Conservation (phyloP, 176 grass and related monocot species). For the sorghum (Sorghum bicolor) region DNA sequence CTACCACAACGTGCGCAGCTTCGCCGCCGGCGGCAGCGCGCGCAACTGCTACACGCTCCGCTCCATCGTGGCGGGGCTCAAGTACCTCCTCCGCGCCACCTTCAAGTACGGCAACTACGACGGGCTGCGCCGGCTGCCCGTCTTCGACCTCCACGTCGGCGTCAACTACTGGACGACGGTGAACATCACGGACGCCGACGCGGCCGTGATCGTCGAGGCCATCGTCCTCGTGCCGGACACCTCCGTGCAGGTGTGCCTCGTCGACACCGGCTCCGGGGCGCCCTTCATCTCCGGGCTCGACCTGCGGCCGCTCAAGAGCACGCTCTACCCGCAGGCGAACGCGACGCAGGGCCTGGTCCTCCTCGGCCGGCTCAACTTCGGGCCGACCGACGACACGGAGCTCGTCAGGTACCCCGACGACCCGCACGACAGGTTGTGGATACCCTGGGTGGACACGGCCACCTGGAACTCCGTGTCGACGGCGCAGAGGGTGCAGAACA, state of each 20-base stretch:
- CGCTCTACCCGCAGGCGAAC: slow-evolving; percentile 16
- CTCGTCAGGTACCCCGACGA: slow-evolving; percentile 39
- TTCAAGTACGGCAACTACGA: slow-evolving; percentile 69
- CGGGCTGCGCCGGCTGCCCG: not conserved
- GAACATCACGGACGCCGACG: slow-evolving; percentile 8
- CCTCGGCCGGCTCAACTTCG: slow-evolving; percentile 16
- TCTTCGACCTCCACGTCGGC: slow-evolving; percentile 51
- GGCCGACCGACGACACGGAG: not conserved
- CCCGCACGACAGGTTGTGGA: slow-evolving; percentile 8
- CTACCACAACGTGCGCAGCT: slow-evolving; percentile 45
- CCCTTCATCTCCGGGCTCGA: slow-evolving; percentile 59
- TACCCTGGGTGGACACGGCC: not conserved
- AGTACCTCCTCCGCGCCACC: slow-evolving; percentile 40
- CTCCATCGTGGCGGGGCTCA: slow-evolving; percentile 14
- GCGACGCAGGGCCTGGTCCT: slow-evolving; percentile 30
- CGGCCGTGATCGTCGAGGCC: not conserved
- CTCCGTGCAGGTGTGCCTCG: slow-evolving; percentile 48
- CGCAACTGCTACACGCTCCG: slow-evolving; percentile 57
- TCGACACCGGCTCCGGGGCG: slow-evolving; percentile 39
- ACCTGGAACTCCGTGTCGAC: slow-evolving; percentile 13
- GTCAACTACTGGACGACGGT: slow-evolving; percentile 42
- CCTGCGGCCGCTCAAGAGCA: slow-evolving; percentile 38
- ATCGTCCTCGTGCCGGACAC: slow-evolving; percentile 1
- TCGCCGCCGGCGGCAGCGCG: not conserved
- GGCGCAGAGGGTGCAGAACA: not conserved